Conservation (phyloP, 805 yeast species). For the Priceomyces medius region DNA sequence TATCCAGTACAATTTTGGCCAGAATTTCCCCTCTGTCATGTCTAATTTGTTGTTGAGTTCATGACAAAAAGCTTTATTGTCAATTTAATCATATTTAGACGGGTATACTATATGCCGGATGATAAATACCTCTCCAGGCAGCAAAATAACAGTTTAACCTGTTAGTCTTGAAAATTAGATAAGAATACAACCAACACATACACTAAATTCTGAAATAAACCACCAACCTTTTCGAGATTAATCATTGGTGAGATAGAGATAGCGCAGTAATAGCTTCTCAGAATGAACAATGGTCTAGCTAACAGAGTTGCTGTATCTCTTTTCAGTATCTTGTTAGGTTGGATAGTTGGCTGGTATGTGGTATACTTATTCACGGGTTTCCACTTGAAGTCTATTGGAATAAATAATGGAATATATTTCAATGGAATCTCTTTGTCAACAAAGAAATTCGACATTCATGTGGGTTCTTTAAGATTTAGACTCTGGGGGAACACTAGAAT, state of each 20-base stretch:
- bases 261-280: not conserved
- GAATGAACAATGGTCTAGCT: constrained; percentile 1
- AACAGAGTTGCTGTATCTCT: not conserved
- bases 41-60: too few relatives aligned
- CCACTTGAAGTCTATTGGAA: constrained; percentile 29
- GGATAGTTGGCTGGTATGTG: constrained; percentile 33
- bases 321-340: constrained; percentile 8
- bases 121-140: too few relatives aligned
- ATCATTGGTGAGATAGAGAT: not conserved
- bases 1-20: too few relatives aligned
- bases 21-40: too few relatives aligned
- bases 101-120: too few relatives aligned
- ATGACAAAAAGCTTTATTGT: too few relatives aligned
- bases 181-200: too few relatives aligned
- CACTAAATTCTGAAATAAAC: too few relatives aligned
- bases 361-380: constrained; percentile 32
- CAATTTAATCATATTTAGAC: too few relatives aligned
- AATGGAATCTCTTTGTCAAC: constrained; percentile 25
- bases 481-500: constrained; percentile 40
- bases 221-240: too few relatives aligned
- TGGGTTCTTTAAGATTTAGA: constrained; percentile 28
- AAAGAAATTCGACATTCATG: constrained; percentile 11
- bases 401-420: constrained; percentile 40
- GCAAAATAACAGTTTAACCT: too few relatives aligned
- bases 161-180: too few relatives aligned